Evolutionary conservation across 192 early-diverging fungal genomes (phyloP).

Genomic region (Backusella liffmaniae): DNA sequence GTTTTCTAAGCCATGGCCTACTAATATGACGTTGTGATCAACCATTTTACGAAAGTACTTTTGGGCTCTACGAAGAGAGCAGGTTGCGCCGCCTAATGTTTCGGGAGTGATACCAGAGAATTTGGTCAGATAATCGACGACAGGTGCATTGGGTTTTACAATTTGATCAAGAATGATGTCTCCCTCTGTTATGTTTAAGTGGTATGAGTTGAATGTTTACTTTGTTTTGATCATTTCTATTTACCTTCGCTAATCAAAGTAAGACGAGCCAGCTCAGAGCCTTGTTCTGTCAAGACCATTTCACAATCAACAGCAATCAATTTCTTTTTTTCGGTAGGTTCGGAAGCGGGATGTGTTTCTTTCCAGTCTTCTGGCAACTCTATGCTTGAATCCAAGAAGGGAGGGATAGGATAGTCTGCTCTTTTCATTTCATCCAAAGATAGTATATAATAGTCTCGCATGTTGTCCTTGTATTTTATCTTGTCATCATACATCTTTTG

Average conservation of each 20-base stretch:
- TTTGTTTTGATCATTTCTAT: neutral
- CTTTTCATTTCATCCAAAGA: constrained; percentile 39
- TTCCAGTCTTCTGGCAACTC: constrained; percentile 42
- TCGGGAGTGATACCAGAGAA: constrained; percentile 57
- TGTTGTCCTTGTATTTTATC: constrained; percentile 7
- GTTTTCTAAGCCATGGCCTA: constrained; percentile 63
- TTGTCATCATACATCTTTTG: constrained; percentile 30
- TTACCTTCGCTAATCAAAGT: constrained; percentile 44
- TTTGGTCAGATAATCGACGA: constrained; percentile 54
- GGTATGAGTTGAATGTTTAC: too few relatives aligned
- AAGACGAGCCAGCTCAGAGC: constrained; percentile 51
- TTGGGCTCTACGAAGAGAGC: constrained; percentile 46
- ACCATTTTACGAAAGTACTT: constrained; percentile 41
- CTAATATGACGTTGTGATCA: constrained; percentile 45
- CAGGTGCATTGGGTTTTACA: constrained; percentile 50
- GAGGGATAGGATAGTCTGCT: constrained; percentile 45
- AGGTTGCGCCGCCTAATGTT: constrained; percentile 38
- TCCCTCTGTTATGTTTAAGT: constrained; percentile 17
- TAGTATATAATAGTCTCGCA: constrained; percentile 43
- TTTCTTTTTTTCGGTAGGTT: constrained; percentile 17
- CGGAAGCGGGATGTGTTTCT: constrained; percentile 32
- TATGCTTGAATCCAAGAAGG: constrained; percentile 21
- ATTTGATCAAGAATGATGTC: constrained; percentile 46
- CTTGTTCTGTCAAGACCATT: constrained; percentile 45
- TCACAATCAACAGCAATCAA: constrained; percentile 63